These are phyloP conservation scores for Aureobasidium sp. DNA, from an alignment of 2,329 filamentous ascomycete species.

Conservation along the genomic window DNA sequence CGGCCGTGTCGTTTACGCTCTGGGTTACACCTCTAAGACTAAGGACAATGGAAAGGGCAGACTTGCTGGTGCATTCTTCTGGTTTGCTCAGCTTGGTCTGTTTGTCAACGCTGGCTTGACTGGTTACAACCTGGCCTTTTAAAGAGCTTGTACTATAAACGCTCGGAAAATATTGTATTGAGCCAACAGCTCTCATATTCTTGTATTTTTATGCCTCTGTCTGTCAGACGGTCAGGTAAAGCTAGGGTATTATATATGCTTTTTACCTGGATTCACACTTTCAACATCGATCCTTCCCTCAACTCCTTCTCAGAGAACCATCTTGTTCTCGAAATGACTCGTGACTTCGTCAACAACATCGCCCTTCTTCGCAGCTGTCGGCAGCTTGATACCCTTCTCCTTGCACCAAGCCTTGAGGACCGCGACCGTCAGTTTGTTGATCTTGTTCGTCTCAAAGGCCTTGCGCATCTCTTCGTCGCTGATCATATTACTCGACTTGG, in stretches of 20 bases:
- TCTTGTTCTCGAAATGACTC: constrained; percentile 29
- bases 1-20: constrained; percentile 39
- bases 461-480: constrained; percentile 37
- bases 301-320: constrained; percentile 16
- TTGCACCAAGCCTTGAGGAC: constrained; percentile 25
- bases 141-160: neutral
- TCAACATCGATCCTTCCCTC: no score
- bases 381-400: constrained; percentile 19
- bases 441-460: constrained; percentile 34
- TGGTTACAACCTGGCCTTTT: constrained; percentile 20
- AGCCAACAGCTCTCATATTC: no score
- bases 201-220: no score
- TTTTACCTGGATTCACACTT: no score
- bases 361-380: constrained; percentile 23
- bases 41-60: constrained; percentile 36
- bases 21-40: constrained; percentile 35
- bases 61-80: constrained; percentile 29
- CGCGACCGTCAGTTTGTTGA: constrained; percentile 31
- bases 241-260: no score
- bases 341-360: constrained; percentile 27
- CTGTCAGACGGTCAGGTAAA: no score
- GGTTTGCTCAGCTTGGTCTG: constrained; percentile 23
- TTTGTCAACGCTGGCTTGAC: constrained; percentile 23
- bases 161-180: no score
- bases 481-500: constrained; percentile 23